Evolutionary conservation across 257 asterid genomes (phyloP).

Genomic region (Gardenia jasminoides): DNA sequence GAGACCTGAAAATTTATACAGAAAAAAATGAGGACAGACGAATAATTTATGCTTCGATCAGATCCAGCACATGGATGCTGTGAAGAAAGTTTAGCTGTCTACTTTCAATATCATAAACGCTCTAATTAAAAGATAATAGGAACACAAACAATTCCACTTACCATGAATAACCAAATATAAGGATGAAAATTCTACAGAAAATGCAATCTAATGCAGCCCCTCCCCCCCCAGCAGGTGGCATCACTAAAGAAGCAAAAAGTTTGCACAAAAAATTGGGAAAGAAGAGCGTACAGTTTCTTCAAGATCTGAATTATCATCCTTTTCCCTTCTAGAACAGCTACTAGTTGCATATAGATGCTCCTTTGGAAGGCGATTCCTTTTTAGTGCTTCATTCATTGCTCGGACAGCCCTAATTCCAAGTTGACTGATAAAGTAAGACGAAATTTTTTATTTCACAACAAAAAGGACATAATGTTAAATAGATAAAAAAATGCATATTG

Average conservation of each 20-base stretch:
- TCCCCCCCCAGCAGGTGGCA: too few relatives aligned
- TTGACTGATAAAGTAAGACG: slow-evolving; percentile 21
- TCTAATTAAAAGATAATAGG: background rate
- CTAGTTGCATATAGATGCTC: slow-evolving; percentile 47
- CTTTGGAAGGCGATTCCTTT: slow-evolving; percentile 72
- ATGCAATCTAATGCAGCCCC: background rate
- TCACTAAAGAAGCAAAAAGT: background rate
- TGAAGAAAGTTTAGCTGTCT: background rate
- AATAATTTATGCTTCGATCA: background rate
- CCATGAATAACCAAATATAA: background rate
- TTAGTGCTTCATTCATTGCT: slow-evolving; percentile 90
- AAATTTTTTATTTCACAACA: slow-evolving; percentile 17
- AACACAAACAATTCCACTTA: background rate
- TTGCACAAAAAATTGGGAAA: background rate
- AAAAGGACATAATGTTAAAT: background rate
- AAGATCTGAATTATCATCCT: slow-evolving; percentile 51
- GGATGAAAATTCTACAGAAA: background rate
- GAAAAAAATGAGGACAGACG: background rate
- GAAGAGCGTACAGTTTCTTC: slow-evolving; percentile 58
- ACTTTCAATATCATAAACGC: background rate
- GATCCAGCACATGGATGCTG: background rate
- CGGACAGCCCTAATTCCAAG: slow-evolving; percentile 84
- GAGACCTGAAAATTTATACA: slow-evolving; percentile 50
- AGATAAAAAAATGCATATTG: too few relatives aligned
- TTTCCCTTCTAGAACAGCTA: slow-evolving; percentile 57